Evolutionary conservation across 2,329 filamentous ascomycete genomes (phyloP), one percentile per base, ranked within the genome.

Genomic region (Cytospora schulzeri): DNA sequence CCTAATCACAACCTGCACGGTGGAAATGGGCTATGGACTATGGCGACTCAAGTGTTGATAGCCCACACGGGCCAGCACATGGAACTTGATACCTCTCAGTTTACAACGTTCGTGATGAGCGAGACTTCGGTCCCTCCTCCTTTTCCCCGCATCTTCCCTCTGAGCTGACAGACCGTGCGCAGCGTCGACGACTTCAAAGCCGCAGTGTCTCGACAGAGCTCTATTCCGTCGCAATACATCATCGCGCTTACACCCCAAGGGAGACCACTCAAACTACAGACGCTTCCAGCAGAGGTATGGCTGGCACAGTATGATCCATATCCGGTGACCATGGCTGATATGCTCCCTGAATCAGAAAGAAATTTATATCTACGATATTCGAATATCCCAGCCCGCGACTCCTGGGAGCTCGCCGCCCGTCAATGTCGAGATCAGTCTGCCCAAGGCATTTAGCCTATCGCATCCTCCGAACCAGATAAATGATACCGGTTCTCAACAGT

Each of bases 61-160:
- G 93, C 92, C 84, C 93, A 96, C 81, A 93, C 91, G 78, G 94
- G 94, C 82, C 89, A 92, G 83, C 89, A 90, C 79, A 85, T 97
- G 75, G 84, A 88, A 76, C 85, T 91, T 76, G 91, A 96, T 79
- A 86, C 89, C 70, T 84, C 88, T 69, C 86, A 88, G 74, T 91
- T 94, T 78, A 83, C 85, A 71, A 90, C 89, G 90, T 92, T 81
- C 71, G 87, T 81, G 38, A n/a, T n/a, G 9, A 24, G n/a, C 35
- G n/a, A 56, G 12, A 29, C 6, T 26, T 29, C 24, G 24, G 29
- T 58, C 48, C 67, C 66, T 67, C 72, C 63, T 15, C 74, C 71
- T 45, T 71, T 57, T 58, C 38, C 28, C 60, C 58, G 61, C 38
- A 29, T 63, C 62, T 63, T 48, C 50, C 62, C 62, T 41, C 57